Base-by-base conservation (phyloP, 1,139 yeast genomes). In the Geotrichum citri-aurantii region DNA sequence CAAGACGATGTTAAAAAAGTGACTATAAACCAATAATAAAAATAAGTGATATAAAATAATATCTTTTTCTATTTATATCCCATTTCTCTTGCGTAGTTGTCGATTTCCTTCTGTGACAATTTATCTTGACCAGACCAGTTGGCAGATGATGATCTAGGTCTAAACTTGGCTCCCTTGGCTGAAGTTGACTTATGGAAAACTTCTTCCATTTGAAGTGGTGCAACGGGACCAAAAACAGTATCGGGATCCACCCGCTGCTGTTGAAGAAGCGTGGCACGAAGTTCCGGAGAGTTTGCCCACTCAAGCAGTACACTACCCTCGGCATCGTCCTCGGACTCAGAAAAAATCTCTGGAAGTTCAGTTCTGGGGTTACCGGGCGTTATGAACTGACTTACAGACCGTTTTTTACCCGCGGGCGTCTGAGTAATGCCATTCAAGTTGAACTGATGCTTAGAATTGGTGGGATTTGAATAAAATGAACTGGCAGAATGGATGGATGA, bases 201-300 rank as follows among this genome's bases (percentile, higher is more conserved):
- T 62, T 85, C 89, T 53, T 82, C 86, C 70, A 88, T 81, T 52
- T 84, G 81, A 59, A 88, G 73, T 3, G 84, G 83, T 0, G 88
- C 86, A 27, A 87, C 80, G 14, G 88, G 87, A 0, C 97, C 97
- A 76, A 92, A 91, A 0, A 91, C 81, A 3, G 79, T 69, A 58
- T 79, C 82, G 0, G 97, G 96, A 68, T 91, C 86, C 60, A 86
- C 74, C 21, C 73, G 71, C 62, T 81, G 82, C 69, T 88, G 96
- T 53, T 77, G 73, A 50, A 78, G 70, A 50, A 89, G 75, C 47
- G 80, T 74, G 57, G 74, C 74, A 48, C 80, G 78, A 52, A 86
- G 75, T 61, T 80, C 84, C 1, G 89, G 87, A 0, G 89, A 79
- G 59, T 80, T 78, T 0, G 93, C 95, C 96, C 96, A 88, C 47